Base-by-base conservation (phyloP, 2,329 filamentous ascomycete species). In the Clarireedia hainanense region DNA sequence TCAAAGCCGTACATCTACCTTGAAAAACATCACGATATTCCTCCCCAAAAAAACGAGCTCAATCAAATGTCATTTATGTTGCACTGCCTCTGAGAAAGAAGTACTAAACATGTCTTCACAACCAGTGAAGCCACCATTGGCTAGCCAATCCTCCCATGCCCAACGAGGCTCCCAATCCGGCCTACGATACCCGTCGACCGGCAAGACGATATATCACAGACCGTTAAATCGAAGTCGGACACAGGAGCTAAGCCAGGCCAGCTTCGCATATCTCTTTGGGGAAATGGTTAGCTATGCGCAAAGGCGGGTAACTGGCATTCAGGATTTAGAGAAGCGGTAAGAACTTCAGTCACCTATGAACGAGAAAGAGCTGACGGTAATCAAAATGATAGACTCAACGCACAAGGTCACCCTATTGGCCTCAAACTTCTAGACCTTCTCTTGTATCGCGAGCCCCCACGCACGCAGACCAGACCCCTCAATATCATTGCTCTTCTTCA, bases 231-330 rank as follows among this genome's bases (percentile, higher is more conserved):
- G 94, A 61, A 87, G 85, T 65, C 89, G 90, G 71, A 89, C 88
- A 65, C 82, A 88, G 57, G 92, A 97, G 76, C 83, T 95, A 63
- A 96, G 91, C 71, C 88, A 95, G 69, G 84, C 94, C 10, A 91
- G 89, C 73, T 97, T 99, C 73, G 92, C 94, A 43, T 97, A 95
- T 72, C 79, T 99, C 57, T 97, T 99, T 70, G 86, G 87, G 58
- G 92, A 96, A 76, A 96, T 97, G 88, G 91, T 99, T 50, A 86
- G 84, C 67, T 97, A 97, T 72, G 92, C 94, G 64, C 94, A 97
- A 71, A 81, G 85, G 67, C 80, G 89, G 60, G 92, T 96, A 54
- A 94, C 88, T 63, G 91, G 90, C 6, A 95, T 99, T 58, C 87
- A 92, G 66, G 94, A 97, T 72, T 77, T 99, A 17, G 94, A 99